phyloP scores from a whole-genome alignment of 2,329 filamentous ascomycete species.

The Cladophialophora psammophila region DNA sequence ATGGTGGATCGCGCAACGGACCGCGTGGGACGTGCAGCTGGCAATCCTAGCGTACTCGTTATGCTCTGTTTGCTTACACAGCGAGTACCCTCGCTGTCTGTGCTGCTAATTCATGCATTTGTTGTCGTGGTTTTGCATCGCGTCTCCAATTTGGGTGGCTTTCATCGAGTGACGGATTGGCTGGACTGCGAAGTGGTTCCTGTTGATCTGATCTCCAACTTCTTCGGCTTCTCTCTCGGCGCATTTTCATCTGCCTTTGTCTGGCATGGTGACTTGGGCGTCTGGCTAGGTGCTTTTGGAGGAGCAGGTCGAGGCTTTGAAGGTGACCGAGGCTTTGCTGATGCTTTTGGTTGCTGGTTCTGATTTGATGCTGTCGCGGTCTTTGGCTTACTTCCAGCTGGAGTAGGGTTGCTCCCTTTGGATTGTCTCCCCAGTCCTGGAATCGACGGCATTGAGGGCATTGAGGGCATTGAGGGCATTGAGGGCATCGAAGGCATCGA shows the following conservation, averaged over 20 bases:
- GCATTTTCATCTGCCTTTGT: slow-evolving; percentile 11
- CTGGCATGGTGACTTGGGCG: not conserved
- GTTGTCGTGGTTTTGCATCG: slow-evolving; percentile 16
- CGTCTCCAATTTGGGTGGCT: slow-evolving; percentile 24
- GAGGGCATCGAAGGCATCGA: slow-evolving; percentile 20
- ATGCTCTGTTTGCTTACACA: no score
- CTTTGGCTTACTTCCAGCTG: slow-evolving; percentile 6
- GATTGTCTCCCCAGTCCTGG: slow-evolving; percentile 22
- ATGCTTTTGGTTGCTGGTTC: slow-evolving; percentile 15
- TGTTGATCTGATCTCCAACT: slow-evolving; percentile 21
- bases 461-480: slow-evolving; percentile 20
- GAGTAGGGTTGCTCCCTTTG: slow-evolving; percentile 11
- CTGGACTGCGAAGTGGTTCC: slow-evolving; percentile 4
- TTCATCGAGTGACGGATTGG: slow-evolving; percentile 14
- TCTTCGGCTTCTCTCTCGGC: slow-evolving; percentile 12
- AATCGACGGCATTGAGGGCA: slow-evolving; percentile 27
- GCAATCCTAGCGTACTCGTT: no score
- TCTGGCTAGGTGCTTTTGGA: not conserved
- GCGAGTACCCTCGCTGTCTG: not conserved
- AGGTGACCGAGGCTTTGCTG: slow-evolving; percentile 16
- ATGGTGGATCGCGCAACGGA: no score
- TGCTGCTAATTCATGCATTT: slow-evolving; percentile 11
- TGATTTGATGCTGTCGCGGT: slow-evolving; percentile 15
- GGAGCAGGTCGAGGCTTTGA: slow-evolving; percentile 13
- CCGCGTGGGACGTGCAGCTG: no score